phyloP scores from a whole-genome alignment of 148 eudicot genomes.

The Silene latifolia region DNA sequence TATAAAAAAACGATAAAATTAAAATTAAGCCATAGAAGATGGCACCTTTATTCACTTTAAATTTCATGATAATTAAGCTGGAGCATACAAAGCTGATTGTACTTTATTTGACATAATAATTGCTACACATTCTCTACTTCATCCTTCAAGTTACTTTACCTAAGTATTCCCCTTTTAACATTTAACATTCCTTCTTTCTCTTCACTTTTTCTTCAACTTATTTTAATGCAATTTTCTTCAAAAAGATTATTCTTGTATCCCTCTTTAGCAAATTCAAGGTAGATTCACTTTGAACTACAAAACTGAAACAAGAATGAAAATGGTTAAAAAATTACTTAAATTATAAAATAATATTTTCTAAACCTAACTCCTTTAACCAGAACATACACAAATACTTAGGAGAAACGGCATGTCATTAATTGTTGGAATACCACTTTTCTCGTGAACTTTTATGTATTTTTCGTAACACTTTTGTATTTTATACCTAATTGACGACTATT shows the following conservation, averaged over 20 bases:
- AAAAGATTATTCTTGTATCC: neutral
- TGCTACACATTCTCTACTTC: conserved; percentile 5
- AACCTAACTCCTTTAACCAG: too few species aligned
- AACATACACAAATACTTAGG: too few species aligned
- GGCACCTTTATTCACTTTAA: neutral
- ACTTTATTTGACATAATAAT: conserved; percentile 17
- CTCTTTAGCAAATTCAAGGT: conserved; percentile 1
- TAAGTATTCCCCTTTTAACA: neutral
- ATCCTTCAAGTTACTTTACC: neutral
- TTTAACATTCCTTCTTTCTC: conserved; percentile 3
- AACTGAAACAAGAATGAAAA: too few species aligned
- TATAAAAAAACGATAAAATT: neutral
- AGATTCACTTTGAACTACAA: neutral
- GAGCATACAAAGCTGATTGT: conserved; percentile 4
- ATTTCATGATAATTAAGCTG: too few species aligned
- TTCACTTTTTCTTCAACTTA: neutral
- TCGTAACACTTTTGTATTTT: too few species aligned
- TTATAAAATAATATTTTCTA: too few species aligned
- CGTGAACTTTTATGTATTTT: too few species aligned
- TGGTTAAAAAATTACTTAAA: too few species aligned
- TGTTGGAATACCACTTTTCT: too few species aligned
- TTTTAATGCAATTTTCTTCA: neutral
- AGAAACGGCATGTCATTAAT: too few species aligned
- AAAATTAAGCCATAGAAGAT: too few species aligned
- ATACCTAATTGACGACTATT: too few species aligned